Evolutionary conservation across 108 stramenopile genomes (phyloP).

Genomic region (Bacterosira constricta): DNA sequence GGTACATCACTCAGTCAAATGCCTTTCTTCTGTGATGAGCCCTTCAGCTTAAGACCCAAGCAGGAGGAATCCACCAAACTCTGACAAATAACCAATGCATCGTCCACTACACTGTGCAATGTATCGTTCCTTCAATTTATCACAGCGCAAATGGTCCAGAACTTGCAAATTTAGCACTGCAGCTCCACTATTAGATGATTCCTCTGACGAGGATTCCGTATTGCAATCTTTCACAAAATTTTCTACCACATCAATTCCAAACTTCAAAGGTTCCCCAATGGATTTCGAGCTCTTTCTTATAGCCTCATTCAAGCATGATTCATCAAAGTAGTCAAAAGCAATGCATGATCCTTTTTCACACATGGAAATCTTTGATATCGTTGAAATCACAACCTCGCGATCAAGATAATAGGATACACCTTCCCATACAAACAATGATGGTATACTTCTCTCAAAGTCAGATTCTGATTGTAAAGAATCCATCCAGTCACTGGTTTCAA

Average conservation of each 20-base stretch:
- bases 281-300: neutral
- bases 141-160: conserved; percentile 16
- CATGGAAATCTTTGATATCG: conserved; percentile 1
- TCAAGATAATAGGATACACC: conserved; percentile 21
- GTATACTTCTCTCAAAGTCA: conserved; percentile 11
- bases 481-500: conserved; percentile 25
- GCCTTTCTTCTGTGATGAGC: no score
- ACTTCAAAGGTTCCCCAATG: conserved; percentile 26
- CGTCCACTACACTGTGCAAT: conserved; percentile 15
- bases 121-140: conserved; percentile 16
- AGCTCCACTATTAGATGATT: no score
- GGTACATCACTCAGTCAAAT: no score
- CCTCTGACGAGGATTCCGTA: neutral
- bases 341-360: conserved; percentile 26
- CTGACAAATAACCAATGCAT: conserved; percentile 10
- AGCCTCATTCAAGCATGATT: neutral
- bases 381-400: conserved; percentile 5
- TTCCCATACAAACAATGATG: conserved; percentile 31
- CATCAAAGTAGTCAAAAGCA: conserved; percentile 18
- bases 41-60: conserved; percentile 5
- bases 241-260: conserved; percentile 2
- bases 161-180: neutral
- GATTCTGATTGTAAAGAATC: neutral
- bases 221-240: conserved; percentile 9
- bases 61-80: conserved; percentile 19